Percentiles rank a stretch among this genome's conserved stretches.
These are phyloP conservation scores for Dissoconium aciculare DNA, from an alignment of 2,329 filamentous ascomycete species.

Conservation along the genomic window DNA sequence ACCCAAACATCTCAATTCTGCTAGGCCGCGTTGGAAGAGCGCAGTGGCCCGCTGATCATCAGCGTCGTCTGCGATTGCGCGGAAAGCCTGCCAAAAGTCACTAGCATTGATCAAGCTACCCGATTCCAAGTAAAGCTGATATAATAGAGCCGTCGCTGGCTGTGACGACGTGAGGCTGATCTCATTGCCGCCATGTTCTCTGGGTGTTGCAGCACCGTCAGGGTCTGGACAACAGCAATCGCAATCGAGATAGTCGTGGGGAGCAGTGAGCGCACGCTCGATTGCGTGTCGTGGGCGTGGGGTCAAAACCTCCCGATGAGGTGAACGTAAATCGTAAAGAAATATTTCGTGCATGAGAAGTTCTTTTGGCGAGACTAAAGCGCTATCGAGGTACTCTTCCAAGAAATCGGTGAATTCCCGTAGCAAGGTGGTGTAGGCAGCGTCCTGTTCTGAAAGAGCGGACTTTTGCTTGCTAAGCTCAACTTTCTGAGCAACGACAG, in stretches of 20 bases:
- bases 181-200: too few species aligned
- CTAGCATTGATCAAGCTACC: constrained; percentile 63
- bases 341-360: constrained; percentile 56
- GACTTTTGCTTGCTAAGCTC: constrained; percentile 63
- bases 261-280: constrained; percentile 55
- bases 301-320: constrained; percentile 58
- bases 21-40: constrained; percentile 70
- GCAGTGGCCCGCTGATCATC: constrained; percentile 35
- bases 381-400: constrained; percentile 31
- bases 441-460: constrained; percentile 54
- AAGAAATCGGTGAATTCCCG: constrained; percentile 41
- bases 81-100: constrained; percentile 67
- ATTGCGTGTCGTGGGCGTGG: constrained; percentile 56
- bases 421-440: constrained; percentile 52
- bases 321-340: constrained; percentile 57
- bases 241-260: constrained; percentile 65
- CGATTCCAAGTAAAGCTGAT: constrained; percentile 65
- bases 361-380: constrained; percentile 35
- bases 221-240: constrained; percentile 45
- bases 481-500: constrained; percentile 67
- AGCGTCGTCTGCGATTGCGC: constrained; percentile 34
- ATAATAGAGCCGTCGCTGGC: constrained; percentile 58
- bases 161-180: constrained; percentile 42
- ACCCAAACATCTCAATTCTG: constrained; percentile 72
- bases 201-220: too few species aligned